Base-by-base conservation (phyloP, 345 rosid genomes). In the Bruguiera gymnorhiza region DNA sequence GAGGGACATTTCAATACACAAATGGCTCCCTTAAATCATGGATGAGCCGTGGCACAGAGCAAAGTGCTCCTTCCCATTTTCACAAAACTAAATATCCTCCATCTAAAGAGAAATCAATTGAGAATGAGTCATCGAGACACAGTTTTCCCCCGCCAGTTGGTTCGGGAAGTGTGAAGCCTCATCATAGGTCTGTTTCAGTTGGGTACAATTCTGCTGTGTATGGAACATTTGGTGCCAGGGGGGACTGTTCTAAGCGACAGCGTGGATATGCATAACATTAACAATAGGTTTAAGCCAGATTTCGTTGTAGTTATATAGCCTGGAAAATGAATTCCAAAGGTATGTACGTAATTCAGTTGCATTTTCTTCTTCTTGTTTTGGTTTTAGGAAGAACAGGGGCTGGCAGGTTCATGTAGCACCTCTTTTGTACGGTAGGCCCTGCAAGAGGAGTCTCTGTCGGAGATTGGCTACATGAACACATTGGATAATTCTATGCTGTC, bases 11-110 rank as follows among this genome's bases (percentile, higher is more conserved):
- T 66, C 64, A 69, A 30, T 56, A 54, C 23, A 59, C 62, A 34
- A 74, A 39, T 31, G 69, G 64, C 62, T 85, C 78, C 60, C 78
- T 73, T 53, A 60, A 29, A 57, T 78, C 80, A 10, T 75, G 71
- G 29, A 63, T 71, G 67, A 53, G 15, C 31, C 63, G 23, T n/a
- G 37, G 27, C 32, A 19, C 24, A 18, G 11, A 43, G 32, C 78
- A 63, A 8, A 27, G 32, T n/a, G 5, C 36, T 21, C 65, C 64
- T 24, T 18, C 21, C 0, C 46, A 26, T 43, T 15, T n/a, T 70
- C 53, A 31, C 31, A 73, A 37, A 70, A 37, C 53, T 58, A 68
- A 63, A 58, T 60, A 34, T 27, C 59, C 64, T 57, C 63, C 65
- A 19, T 61, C 37, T 16, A 68, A 23, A 15, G 50, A 43, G 50